phyloP scores from a whole-genome alignment of 1,284 basidiomycete genomes.

The Ceratobasidium sp. region DNA sequence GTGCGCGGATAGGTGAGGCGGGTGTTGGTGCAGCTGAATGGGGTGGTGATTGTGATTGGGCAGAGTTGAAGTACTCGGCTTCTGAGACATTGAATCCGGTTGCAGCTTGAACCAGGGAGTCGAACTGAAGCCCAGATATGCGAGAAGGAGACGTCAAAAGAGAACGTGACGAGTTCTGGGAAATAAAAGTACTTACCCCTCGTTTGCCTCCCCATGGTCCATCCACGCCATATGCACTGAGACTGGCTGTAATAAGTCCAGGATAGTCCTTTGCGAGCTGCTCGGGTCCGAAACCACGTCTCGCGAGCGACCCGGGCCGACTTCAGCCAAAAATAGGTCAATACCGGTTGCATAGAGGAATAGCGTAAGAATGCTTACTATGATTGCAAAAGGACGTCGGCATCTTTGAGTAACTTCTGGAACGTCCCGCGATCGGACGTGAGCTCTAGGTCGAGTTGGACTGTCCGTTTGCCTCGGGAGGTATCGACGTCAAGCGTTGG shows the following conservation, averaged over 20 bases:
- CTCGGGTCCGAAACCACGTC: slow-evolving; percentile 66
- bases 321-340: background rate
- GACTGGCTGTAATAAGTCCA: slow-evolving; percentile 70
- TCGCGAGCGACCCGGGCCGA: slow-evolving; percentile 67
- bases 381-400: slow-evolving; percentile 76
- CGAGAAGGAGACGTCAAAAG: too few species aligned
- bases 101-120: slow-evolving; percentile 76
- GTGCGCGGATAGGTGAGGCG: slow-evolving; percentile 59
- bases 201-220: slow-evolving; percentile 71
- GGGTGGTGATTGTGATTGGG: slow-evolving; percentile 2
- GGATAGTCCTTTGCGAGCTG: slow-evolving; percentile 62
- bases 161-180: background rate
- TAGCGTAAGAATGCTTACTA: slow-evolving; percentile 56
- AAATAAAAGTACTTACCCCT: slow-evolving; percentile 61
- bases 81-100: slow-evolving; percentile 74
- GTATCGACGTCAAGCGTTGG: slow-evolving; percentile 72
- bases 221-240: slow-evolving; percentile 72
- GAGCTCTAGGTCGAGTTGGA: slow-evolving; percentile 69
- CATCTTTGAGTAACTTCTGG: slow-evolving; percentile 59
- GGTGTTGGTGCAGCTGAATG: slow-evolving; percentile 48
- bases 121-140: slow-evolving; percentile 63
- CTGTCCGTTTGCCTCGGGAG: slow-evolving; percentile 74
- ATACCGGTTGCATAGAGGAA: background rate
- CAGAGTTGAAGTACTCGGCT: slow-evolving; percentile 61
- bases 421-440: slow-evolving; percentile 58